Evolutionary conservation across 2,329 filamentous ascomycete genomes (phyloP).

Genomic region (Endoconidiophora polonica): DNA sequence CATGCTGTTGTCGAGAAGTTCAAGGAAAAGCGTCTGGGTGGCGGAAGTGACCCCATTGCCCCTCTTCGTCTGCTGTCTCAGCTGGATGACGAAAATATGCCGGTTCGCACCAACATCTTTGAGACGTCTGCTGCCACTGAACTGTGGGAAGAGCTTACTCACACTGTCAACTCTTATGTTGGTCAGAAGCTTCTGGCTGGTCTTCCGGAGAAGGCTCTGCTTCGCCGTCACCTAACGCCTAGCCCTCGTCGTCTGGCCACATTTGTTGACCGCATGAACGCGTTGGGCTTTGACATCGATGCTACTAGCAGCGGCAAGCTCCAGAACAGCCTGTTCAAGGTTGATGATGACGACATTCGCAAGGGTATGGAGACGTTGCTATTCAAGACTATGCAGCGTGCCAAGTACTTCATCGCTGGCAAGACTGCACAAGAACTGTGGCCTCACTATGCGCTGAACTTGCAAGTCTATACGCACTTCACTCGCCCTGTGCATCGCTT

Average conservation of each 20-base stretch:
- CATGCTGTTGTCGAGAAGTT: conserved; percentile 76
- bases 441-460: conserved; percentile 81
- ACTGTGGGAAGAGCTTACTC: conserved; percentile 84
- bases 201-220: conserved; percentile 79
- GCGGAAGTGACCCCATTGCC: conserved; percentile 62
- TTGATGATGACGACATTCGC: conserved; percentile 73
- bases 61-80: conserved; percentile 81
- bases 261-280: conserved; percentile 84
- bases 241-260: conserved; percentile 79
- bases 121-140: conserved; percentile 79
- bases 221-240: conserved; percentile 71
- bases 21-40: conserved; percentile 70
- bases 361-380: conserved; percentile 97
- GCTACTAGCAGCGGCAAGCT: conserved; percentile 75
- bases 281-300: conserved; percentile 80
- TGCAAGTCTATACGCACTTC: conserved; percentile 93
- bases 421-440: conserved; percentile 63
- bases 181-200: conserved; percentile 66
- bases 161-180: conserved; percentile 82
- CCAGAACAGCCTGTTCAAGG: conserved; percentile 88
- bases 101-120: conserved; percentile 91
- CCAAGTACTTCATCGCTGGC: conserved; percentile 81
- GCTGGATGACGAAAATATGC: conserved; percentile 94
- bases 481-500: conserved; percentile 90
- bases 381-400: conserved; percentile 87